These are phyloP conservation scores for Ajuga reptans DNA, from an alignment of 305 asterid genomes.

Conservation along the genomic window DNA sequence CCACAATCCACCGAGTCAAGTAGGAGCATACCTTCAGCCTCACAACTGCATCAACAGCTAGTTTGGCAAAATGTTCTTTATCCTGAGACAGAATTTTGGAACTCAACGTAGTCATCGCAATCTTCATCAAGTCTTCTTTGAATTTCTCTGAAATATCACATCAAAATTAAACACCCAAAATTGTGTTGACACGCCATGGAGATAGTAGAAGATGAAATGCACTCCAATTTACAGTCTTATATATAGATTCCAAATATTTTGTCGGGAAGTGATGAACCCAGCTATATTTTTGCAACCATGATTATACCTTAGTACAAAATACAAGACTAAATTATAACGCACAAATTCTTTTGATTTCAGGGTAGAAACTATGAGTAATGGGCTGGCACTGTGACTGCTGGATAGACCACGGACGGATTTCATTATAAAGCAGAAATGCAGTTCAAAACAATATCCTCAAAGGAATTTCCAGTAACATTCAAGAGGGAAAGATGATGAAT, in stretches of 20 bases:
- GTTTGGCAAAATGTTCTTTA: conserved; percentile 75
- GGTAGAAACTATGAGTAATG: background rate
- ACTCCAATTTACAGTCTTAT: background rate
- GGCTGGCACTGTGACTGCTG: background rate
- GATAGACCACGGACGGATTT: background rate
- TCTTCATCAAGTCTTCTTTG: conserved; percentile 67
- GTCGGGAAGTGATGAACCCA: background rate
- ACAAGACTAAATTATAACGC: background rate
- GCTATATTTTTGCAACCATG: background rate
- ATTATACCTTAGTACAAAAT: background rate
- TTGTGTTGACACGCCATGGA: background rate
- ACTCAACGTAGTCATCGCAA: conserved; percentile 90
- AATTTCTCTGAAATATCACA: conserved; percentile 53
- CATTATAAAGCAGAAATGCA: background rate
- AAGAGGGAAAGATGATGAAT: background rate
- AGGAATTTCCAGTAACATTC: background rate
- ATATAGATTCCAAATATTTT: background rate
- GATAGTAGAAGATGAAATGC: background rate
- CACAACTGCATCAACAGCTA: conserved; percentile 91
- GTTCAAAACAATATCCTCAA: background rate
- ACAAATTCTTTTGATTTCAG: background rate
- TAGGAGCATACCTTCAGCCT: conserved; percentile 56
- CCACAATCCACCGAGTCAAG: conserved; percentile 13
- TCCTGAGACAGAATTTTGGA: conserved; percentile 90
- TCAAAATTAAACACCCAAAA: conserved; percentile 10